These are phyloP conservation scores for Corinectria fuckeliana DNA, from an alignment of 2,329 filamentous ascomycete species.

Conservation along the genomic window DNA sequence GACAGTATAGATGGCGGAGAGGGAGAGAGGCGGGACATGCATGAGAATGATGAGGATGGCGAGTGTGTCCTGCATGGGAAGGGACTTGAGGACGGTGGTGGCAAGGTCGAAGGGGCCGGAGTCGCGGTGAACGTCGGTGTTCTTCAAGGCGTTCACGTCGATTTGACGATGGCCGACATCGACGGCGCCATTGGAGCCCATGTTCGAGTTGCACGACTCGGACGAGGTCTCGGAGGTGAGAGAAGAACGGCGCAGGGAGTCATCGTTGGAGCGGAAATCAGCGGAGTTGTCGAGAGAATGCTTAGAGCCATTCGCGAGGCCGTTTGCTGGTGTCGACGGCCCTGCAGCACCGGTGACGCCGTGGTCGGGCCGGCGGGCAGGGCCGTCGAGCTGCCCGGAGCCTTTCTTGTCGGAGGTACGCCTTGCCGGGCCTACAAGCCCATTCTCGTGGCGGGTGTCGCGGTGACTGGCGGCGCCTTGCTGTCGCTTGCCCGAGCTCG, in stretches of 20 bases:
- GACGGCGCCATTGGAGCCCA: constrained; percentile 44
- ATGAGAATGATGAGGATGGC: constrained; percentile 96
- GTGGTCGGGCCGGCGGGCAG: constrained; percentile 45
- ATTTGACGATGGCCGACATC: constrained; percentile 68
- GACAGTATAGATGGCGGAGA: constrained; percentile 88
- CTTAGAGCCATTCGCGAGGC: constrained; percentile 45
- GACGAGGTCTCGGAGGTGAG: constrained; percentile 62
- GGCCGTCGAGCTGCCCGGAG: constrained; percentile 52
- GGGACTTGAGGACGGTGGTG: constrained; percentile 85
- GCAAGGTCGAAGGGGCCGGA: constrained; percentile 77
- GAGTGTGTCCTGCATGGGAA: constrained; percentile 92
- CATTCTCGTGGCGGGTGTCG: constrained; percentile 85
- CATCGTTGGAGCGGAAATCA: constrained; percentile 51
- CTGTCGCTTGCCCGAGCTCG: constrained; percentile 66
- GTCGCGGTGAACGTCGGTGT: constrained; percentile 72
- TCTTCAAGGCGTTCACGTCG: constrained; percentile 73
- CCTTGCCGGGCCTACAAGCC: constrained; percentile 69
- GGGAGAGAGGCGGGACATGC: constrained; percentile 85
- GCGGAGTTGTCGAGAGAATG: constrained; percentile 41
- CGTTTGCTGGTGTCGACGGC: constrained; percentile 39
- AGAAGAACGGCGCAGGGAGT: constrained; percentile 54
- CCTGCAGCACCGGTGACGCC: constrained; percentile 40
- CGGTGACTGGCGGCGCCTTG: constrained; percentile 68
- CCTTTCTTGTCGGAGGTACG: constrained; percentile 52
- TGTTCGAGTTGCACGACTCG: constrained; percentile 55